Evolutionary conservation across 2,329 filamentous ascomycete genomes (phyloP), one percentile per base, ranked within the genome.

Genomic region (Cordyceps pruinosa): DNA sequence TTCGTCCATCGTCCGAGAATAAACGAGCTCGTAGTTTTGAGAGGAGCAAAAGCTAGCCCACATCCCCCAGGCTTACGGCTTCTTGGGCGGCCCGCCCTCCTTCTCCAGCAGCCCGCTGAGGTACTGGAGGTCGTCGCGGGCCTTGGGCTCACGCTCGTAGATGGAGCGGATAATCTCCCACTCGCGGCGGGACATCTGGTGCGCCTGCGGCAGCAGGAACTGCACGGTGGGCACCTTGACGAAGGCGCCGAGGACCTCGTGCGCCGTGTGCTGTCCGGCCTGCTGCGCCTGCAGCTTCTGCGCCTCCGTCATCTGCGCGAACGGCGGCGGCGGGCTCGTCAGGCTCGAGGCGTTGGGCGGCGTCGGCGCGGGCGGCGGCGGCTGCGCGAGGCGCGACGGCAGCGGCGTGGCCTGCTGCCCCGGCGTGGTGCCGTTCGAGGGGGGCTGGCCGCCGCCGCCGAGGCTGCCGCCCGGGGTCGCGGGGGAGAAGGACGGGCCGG

Each of bases 101-200:
- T 76, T 77, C 56, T 83, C 82, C 13, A 86, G 66, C 21, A 85
- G 72, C 46, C 72, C 70, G 35, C 80, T 82, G 4, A 87, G 72
- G 54, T 82, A 75, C 51, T 77, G 73, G 19, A 86, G 69, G 64
- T 91, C 84, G 2, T 84, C 79, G 23, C 83, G 77, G 0, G 89
- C 83, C 23, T 78, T 79, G 0, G 84, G 83, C 56, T 90, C 85
- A 12, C 79, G 76, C 50, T 85, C 79, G 25, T 90, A 77, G 15
- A 93, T 85, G 39, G 81, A 78, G 52, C 81, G 79, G 60, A 97
- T 82, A 28, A 94, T 83, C 56, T 82, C 77, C 81, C 94, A 87
- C 66, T 95, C 89, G 17, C 81, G 74, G n/a, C 82, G 77, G 46
- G 85, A 79, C 77, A 88, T 89, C 50, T 81, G 80, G 21, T 80